Evolutionary conservation across 1,284 basidiomycete genomes (phyloP), one percentile per base, ranked within the genome.

Genomic region (Ustilago xerochloae): DNA sequence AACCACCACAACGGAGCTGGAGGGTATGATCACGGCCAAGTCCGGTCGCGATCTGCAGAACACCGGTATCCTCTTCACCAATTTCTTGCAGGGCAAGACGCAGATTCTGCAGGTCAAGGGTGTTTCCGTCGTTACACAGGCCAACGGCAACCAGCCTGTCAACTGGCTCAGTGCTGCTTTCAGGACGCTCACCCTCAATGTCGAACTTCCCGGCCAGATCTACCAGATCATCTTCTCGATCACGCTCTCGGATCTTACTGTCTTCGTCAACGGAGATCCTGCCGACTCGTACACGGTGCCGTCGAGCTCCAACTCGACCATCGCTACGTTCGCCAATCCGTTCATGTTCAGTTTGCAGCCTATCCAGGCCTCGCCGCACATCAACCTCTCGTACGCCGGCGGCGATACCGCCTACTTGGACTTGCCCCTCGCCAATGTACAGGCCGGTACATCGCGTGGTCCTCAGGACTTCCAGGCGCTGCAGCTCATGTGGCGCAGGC

Each of bases 271-370:
- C 48, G 72, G 63, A 36, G 41, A 77, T 39, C 71, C 68, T 13
- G 57, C 62, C 30, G 59, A 75, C 45, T 70, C 72, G 35, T 83
- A 80, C 70, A 55, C 51, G 8, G 53, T 78, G 13, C 76, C 69
- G 1, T 65, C 63, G 35, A 70, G 67, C 13, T 71, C 64, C 32
- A 86, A 89, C 59, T 85, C 87, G 59, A 90, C 90, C 0, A 71
- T 90, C 4, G 91, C 90, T 15, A 86, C 87, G 64, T 91, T 91
- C 81, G 89, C 88, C 84, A 93, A 92, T 84, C 91, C 91, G 1
- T 92, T 93, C 84, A 90, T 89, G 10, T 93, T 92, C 85, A 88
- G 89, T 20, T 82, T 93, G 56, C 90, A 91, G 79, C 90, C 90
- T 36, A 83, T 90, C 22, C 86, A 88, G 77, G 86, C 89, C 1